Evolutionary conservation across 306 rosid genomes (phyloP), one percentile per base, ranked within the genome.

Genomic region (Prunus armeniaca): DNA sequence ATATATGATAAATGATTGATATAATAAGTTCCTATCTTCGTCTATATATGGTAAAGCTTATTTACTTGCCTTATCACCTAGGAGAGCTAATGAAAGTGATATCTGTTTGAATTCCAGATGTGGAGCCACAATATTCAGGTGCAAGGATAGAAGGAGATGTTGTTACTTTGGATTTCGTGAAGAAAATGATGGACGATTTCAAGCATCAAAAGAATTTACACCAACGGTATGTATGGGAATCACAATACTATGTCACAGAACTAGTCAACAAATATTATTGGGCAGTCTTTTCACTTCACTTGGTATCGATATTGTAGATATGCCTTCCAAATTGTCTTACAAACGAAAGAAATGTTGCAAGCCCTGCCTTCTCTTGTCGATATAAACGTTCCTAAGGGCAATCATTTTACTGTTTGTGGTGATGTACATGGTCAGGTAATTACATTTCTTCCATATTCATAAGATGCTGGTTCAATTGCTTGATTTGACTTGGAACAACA

Each of bases 371-470:
- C 99, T 78, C 95, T 96, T 52, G 99, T 92, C 51, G 98, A 96
- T 77, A 76, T 96, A 77, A 77, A 72, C 69, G 83, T 96, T 83
- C 97, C 88, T 8, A 77, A 87, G 13, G 97, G 98, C 72, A 91
- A 85, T 46, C 97, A 84, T 83, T 91, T 96, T 79, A 96, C 98
- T 70, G 97, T 96, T 76, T 96, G 99, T 68, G 99, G 99, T 15
- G 99, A 96, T 72, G 99, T 96, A 76, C 99, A 96, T 84, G 99
- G 99, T 71, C 99, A 96, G 98, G 98, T 96, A 88, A 72, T 69
- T 75, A 73, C 51, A 61, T 80, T 77, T 12, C 73, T 66, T 67
- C 70, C 20, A 12, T 75, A 46, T 77, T 67, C 61, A 62, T 34
- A 47, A 47, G 56, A 12, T 52, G 12, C 34, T 6, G 54, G 70